Evolutionary conservation across 1,284 basidiomycete species (phyloP), one percentile per base, ranked within the genome.

Genomic region (Cryptococcus depauperatus): DNA sequence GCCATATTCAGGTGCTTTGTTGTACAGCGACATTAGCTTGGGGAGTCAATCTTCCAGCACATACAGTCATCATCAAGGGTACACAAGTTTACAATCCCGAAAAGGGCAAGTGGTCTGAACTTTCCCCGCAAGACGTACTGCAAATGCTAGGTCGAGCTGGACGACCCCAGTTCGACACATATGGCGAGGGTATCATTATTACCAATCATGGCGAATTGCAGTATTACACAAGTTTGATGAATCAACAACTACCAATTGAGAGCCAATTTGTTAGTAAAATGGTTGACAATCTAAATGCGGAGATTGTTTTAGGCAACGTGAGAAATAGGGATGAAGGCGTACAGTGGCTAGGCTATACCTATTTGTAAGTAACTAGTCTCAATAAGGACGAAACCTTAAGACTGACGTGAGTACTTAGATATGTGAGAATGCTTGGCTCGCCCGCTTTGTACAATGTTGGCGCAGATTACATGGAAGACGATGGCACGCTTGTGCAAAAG

Each of bases 31-130:
- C 95, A 0, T 81, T 99, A 13, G 93, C 95, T 0, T 98, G 95
- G 95, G 95, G 95, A 77, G 93, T 98, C 72, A 98, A 98, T 67
- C 73, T 98, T 1, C 95, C 95, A 1, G 93, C 93, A 0, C 95
- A 98, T 60, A 88, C 90, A 3, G 93, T 97, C 70, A 92, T 98
- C 73, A 97, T 98, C 77, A 99, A 98, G 70, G 95, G 95, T 28
- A 98, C 95, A 0, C 93, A 98, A 71, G 92, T 98, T 53, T 98
- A 98, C 75, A 96, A 96, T 68, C 95, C 95, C 0, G 92, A 95
- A 70, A 96, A 98, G 73, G 95, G 95, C 19, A 82, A 87, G 7
- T 98, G 93, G 95, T 83, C 86, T 7, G 95, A 98, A 69, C 73
- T 98, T 10, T 95, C 91, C 0, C 84, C 87, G 0, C 93, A 98